Evolutionary conservation across 441 rosid genomes (phyloP), one percentile per base, ranked within the genome.

Genomic region (Erodium moschatum): DNA sequence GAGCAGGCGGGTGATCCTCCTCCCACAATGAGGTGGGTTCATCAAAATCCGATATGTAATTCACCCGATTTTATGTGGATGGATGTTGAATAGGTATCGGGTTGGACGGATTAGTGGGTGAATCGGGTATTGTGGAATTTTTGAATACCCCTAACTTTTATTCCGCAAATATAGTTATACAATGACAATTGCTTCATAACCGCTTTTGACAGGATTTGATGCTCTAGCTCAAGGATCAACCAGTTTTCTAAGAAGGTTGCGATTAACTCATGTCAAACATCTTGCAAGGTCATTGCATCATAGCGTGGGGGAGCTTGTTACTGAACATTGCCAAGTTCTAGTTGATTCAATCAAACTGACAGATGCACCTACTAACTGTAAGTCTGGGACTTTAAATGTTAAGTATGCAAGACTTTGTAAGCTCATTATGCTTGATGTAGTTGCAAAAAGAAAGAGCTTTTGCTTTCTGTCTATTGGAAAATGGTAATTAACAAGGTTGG

Each of bases 181-280:
- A 42, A 31, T 65, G 54, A 74, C 60, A 66, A 40, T 6, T 38
- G 50, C 65, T 71, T 50, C 62, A 65, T 29, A 13, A 67, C 56
- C 31, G 33, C 31, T 60, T 50, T 79, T 67, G 29, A 52, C 66
- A 90, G 97, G 89, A 74, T 79, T 80, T 78, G 91, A 79, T 58
- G 75, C 87, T 77, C 85, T 84, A 61, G 78, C 81, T 67, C 78
- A 84, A 70, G 83, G 69, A 65, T 63, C 83, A 56, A 80, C 86
- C 64, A 80, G 71, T 38, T 70, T 86, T 38, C 84, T 87, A 1
- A 81, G 79, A 46, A 80, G 85, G 68, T 72, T 87, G 64, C 83
- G 97, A 6, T 75, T 93, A 58, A 93, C 73, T 74, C 95, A 83
- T 35, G 38, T 93, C 71, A 93, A 89, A 71, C 89, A 84, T 81